Conservation (phyloP, 305 asterid species). For the Withania somnifera region DNA sequence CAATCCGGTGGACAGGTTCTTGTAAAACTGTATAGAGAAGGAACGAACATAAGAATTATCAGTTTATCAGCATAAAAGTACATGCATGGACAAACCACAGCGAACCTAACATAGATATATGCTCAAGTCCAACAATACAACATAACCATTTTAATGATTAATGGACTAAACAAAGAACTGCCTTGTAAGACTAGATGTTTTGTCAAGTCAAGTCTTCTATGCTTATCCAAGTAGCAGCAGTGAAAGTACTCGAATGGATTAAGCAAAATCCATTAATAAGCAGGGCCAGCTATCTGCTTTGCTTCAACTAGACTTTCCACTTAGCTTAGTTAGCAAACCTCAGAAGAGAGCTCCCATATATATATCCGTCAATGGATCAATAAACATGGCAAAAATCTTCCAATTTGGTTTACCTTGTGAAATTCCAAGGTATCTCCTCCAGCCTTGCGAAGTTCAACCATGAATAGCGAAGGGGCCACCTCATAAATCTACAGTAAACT, state of each 20-base stretch:
- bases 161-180: no score
- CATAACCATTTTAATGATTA: background rate
- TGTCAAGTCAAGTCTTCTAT: background rate
- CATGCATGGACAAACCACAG: background rate
- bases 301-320: background rate
- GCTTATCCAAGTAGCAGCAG: background rate
- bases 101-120: background rate
- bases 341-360: background rate
- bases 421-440: conserved; percentile 97
- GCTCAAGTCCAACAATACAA: background rate
- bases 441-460: conserved; percentile 94
- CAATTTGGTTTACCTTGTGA: conserved; percentile 55
- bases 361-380: background rate
- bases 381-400: background rate
- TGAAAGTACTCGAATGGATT: background rate
- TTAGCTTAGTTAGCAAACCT: background rate
- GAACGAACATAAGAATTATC: background rate
- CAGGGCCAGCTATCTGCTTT: background rate
- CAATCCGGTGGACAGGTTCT: conserved; percentile 79
- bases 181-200: no score
- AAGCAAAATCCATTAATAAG: background rate
- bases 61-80: background rate
- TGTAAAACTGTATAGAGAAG: conserved; percentile 49
- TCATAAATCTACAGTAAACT: conserved; percentile 54
- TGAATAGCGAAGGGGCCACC: conserved; percentile 86